These are phyloP conservation scores for Clavariopsis aquatica DNA, from an alignment of 495 filamentous ascomycete species.

Conservation along the genomic window DNA sequence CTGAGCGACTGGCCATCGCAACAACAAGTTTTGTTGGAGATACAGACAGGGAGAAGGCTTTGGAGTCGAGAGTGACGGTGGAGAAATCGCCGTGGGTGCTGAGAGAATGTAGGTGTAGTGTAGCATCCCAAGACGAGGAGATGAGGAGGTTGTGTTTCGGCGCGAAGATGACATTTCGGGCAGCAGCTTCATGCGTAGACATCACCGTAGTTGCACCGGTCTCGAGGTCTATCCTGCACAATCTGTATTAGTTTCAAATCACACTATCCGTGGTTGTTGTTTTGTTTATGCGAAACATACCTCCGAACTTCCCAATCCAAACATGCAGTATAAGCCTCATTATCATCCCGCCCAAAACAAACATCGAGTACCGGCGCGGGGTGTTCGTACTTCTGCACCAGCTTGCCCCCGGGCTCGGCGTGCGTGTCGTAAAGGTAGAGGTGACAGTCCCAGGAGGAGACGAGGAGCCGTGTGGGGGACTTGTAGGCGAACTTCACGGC, in stretches of 20 bases:
- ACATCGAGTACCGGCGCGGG: constrained; percentile 86
- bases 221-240: constrained; percentile 67
- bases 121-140: constrained; percentile 90
- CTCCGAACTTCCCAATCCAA: constrained; percentile 78
- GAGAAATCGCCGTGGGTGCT: constrained; percentile 48
- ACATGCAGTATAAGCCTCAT: constrained; percentile 80
- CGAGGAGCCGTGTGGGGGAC: constrained; percentile 69
- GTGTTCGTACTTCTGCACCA: constrained; percentile 74
- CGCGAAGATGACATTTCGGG: constrained; percentile 81
- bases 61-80: constrained; percentile 70
- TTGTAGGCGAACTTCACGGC: constrained; percentile 79
- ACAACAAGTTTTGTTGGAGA: constrained; percentile 84
- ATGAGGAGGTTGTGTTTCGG: constrained; percentile 72
- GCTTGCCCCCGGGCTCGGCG: constrained; percentile 59
- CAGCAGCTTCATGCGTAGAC: constrained; percentile 74
- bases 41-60: constrained; percentile 83
- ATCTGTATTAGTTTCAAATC: constrained; percentile 21
- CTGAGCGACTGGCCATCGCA: constrained; percentile 87
- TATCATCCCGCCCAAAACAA: constrained; percentile 80
- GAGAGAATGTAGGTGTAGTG: constrained; percentile 77
- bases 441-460: constrained; percentile 92
- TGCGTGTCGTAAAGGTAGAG: constrained; percentile 84
- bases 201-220: constrained; percentile 71
- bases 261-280: constrained; percentile 50
- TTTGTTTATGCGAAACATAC: background rate